A percentile compares a stretch with the other conserved stretches of the same genome.
Conservation (phyloP, 2,329 filamentous ascomycete genomes). For the Fusarium xyrophilum region DNA sequence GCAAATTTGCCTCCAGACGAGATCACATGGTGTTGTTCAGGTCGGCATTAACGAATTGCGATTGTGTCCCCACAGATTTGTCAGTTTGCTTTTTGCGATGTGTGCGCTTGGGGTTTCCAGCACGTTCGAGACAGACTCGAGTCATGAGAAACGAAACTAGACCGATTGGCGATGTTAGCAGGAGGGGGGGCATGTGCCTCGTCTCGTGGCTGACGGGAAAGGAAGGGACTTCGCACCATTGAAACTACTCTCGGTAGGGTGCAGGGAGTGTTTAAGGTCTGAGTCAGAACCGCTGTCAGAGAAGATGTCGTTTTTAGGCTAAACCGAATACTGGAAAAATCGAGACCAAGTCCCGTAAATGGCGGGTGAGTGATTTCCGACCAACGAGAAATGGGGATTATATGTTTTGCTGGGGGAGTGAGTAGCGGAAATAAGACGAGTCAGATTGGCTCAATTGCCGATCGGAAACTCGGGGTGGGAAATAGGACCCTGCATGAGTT, state of each 20-base stretch:
- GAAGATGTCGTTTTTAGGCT: constrained; percentile 20
- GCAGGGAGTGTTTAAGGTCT: constrained; percentile 12
- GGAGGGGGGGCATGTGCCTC: neutral
- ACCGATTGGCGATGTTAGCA: neutral
- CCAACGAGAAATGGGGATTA: neutral
- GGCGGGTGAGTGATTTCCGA: neutral
- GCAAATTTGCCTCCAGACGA: constrained; percentile 2
- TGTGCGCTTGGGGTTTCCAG: constrained; percentile 20
- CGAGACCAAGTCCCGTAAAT: neutral
- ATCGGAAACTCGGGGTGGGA: constrained; percentile 14
- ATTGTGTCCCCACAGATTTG: neutral
- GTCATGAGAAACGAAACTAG: constrained; percentile 30
- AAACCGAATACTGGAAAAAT: constrained; percentile 28
- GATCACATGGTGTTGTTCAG: constrained; percentile 17
- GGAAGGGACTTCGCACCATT: constrained; percentile 13
- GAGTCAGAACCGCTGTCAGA: constrained; percentile 18
- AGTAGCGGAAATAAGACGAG: constrained; percentile 23
- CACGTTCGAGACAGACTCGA: neutral
- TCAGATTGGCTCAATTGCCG: constrained; percentile 32
- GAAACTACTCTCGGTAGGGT: neutral
- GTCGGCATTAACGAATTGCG: neutral
- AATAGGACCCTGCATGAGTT: constrained; percentile 32
- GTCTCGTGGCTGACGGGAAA: constrained; percentile 1
- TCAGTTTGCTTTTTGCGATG: constrained; percentile 25
- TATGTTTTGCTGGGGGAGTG: constrained; percentile 4